A percentile compares a stretch with the other conserved stretches of the same genome.
phyloP scores from a whole-genome alignment of 2,329 filamentous ascomycete species.

The Pyrenochaeta sp. region DNA sequence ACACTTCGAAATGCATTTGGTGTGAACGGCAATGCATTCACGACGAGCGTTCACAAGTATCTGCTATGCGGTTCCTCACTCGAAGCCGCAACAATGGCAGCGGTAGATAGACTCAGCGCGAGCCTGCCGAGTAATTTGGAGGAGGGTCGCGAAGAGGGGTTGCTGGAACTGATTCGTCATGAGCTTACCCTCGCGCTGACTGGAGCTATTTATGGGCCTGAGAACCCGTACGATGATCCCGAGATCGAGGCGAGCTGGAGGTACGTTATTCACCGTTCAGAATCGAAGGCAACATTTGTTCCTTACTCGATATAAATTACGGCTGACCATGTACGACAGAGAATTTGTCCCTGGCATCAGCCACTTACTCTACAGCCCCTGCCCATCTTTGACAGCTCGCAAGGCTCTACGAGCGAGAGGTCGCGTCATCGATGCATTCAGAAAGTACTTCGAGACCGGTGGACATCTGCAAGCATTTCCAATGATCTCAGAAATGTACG shows the following conservation, averaged over 20 bases:
- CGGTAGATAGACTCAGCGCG: conserved; percentile 42
- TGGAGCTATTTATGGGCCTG: conserved; percentile 52
- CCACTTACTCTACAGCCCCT: conserved; percentile 30
- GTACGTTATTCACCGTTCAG: conserved; percentile 28
- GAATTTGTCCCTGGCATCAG: conserved; percentile 37
- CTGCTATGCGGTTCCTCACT: conserved; percentile 45
- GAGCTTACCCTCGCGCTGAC: conserved; percentile 51
- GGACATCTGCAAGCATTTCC: conserved; percentile 52
- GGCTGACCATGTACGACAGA: conserved; percentile 24
- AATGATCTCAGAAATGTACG: conserved; percentile 49
- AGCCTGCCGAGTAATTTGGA: conserved; percentile 24
- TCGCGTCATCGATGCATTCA: conserved; percentile 47
- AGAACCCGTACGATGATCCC: conserved; percentile 53
- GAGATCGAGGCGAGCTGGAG: conserved; percentile 48
- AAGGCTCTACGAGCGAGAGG: conserved; percentile 45
- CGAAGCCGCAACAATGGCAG: conserved; percentile 48
- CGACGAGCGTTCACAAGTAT: conserved; percentile 46
- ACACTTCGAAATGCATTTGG: conserved; percentile 32
- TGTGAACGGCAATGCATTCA: conserved; percentile 50
- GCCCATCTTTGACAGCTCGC: conserved; percentile 39
- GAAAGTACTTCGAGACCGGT: conserved; percentile 51
- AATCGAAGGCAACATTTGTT: neutral
- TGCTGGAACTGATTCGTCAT: conserved; percentile 38
- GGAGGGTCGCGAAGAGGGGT: conserved; percentile 8
- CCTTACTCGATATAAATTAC: neutral